Base-by-base conservation (phyloP, 208 protist genomes). In the Acanthamoeba lenticulata region DNA sequence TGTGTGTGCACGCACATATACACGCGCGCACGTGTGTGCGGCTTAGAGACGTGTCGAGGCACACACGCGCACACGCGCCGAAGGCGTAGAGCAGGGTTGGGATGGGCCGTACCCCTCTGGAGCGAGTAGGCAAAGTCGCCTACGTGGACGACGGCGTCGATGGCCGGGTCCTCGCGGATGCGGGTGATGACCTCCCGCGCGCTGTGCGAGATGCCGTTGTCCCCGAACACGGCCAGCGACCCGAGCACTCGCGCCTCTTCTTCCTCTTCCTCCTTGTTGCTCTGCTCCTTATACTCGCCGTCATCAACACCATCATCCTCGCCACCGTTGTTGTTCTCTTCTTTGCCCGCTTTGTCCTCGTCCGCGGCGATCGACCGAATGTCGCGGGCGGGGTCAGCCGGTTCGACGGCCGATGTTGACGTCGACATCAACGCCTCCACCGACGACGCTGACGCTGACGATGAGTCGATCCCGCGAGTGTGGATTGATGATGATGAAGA, bases 111-210 rank as follows among this genome's bases (percentile, higher is more conserved):
- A 40, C 65, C 65, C 38, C n/a, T 74, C 65, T 34, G 65, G 5
- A 74, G n/a, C 3, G 65, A 74, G 65, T 74, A 74, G n/a, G 65
- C 65, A 74, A 74, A 74, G 65, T 74, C 65, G 65, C 65, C 65
- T 17, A 74, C 34, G n/a, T 74, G 65, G n/a, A 74, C 34, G n/a
- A 74, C 34, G 65, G 65, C 65, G 34, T 74, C 65, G 34, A 74
- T 60, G 52, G 52, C 11, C 17, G 65, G 34, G 15, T 74, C 65
- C 11, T 38, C 34, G 1, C 65, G 65, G 17, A 74, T 74, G 65
- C 65, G 2, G n/a, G 2, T 38, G 65, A 74, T 34, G n/a, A 74
- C n/a, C 34, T 40, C 9, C n/a, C 38, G 65, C 7, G 17, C 65
- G 34, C 38, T 74, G n/a, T 40, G 65, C 4, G 65, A 42, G 65